A percentile compares a stretch with the other conserved stretches of the same genome.
Conservation (phyloP, 345 rosid genomes). For the Brassica juncea region DNA sequence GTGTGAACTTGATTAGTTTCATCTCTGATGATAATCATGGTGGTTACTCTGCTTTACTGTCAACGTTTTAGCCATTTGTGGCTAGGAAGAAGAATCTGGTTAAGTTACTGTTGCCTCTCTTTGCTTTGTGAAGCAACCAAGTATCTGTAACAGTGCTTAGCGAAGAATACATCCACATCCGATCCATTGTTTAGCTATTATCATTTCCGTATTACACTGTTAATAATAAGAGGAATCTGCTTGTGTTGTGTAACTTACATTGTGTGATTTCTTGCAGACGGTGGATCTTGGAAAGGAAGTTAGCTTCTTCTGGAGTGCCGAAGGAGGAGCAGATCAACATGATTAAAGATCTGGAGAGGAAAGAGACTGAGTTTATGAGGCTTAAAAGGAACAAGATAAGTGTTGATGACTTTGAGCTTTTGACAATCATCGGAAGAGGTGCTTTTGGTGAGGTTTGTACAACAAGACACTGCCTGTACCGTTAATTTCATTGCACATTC, state of each 20-base stretch:
- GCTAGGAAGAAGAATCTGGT: conserved; percentile 2
- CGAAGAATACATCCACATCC: not conserved
- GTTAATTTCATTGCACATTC: not conserved
- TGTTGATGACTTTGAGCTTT: conserved; percentile 89
- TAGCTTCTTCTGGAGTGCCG: conserved; percentile 89
- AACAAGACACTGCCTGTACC: conserved; percentile 7
- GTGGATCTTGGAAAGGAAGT: conserved; percentile 85
- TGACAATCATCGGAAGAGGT: conserved; percentile 79
- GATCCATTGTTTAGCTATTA: not conserved
- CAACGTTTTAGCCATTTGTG: conserved; percentile 1
- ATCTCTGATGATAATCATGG: conserved; percentile 2
- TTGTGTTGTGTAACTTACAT: conserved; percentile 11
- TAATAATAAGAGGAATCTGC: not conserved
- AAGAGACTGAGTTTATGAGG: conserved; percentile 95
- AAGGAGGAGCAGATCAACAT: conserved; percentile 83
- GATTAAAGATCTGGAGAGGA: conserved; percentile 90
- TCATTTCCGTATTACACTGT: not conserved
- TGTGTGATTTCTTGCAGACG: conserved; percentile 58
- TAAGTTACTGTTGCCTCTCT: conserved; percentile 1
- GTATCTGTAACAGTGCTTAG: not conserved
- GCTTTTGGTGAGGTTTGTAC: conserved; percentile 92
- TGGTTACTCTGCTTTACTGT: not conserved
- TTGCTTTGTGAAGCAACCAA: conserved; percentile 6
- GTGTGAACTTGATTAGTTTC: conserved; percentile 30
- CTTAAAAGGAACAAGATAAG: conserved; percentile 90